phyloP scores from a whole-genome alignment of 1,284 basidiomycete species.

The Trichosporon asahii region DNA sequence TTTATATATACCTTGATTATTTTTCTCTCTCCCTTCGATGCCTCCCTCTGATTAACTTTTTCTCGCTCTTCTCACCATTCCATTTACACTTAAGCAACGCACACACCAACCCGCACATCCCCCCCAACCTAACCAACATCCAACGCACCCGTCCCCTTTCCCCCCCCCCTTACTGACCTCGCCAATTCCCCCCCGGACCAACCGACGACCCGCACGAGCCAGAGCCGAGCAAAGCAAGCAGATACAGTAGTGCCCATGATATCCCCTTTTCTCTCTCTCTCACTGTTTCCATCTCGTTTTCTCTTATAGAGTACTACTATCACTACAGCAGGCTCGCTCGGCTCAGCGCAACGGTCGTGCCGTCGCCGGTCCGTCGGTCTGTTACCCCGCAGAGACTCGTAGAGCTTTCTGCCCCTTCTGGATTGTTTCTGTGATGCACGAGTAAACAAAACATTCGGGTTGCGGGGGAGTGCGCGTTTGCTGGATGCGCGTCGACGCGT shows the following conservation, averaged over 20 bases:
- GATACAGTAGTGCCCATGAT: background rate
- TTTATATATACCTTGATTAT: conserved; percentile 8
- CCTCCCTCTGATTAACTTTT: conserved; percentile 6
- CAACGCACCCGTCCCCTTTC: background rate
- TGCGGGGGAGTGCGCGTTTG: background rate
- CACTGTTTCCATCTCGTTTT: background rate
- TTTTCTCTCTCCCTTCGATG: conserved; percentile 13
- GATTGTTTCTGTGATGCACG: conserved; percentile 8
- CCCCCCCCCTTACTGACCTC: background rate
- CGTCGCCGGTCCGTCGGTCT: background rate
- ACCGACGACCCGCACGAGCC: background rate
- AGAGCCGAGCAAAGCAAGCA: background rate
- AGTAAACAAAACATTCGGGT: background rate
- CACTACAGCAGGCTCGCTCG: too few species aligned
- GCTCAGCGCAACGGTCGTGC: background rate
- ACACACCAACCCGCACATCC: background rate
- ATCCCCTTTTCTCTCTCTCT: background rate
- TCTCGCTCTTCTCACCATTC: background rate
- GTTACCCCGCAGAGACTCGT: background rate
- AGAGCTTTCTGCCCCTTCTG: background rate
- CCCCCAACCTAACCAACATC: background rate
- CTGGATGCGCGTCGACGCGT: too few species aligned
- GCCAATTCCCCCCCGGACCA: background rate
- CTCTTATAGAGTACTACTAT: background rate
- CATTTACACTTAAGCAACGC: background rate